Base-by-base conservation (phyloP, 768 basidiomycete genomes). In the Termitomyces sp. region DNA sequence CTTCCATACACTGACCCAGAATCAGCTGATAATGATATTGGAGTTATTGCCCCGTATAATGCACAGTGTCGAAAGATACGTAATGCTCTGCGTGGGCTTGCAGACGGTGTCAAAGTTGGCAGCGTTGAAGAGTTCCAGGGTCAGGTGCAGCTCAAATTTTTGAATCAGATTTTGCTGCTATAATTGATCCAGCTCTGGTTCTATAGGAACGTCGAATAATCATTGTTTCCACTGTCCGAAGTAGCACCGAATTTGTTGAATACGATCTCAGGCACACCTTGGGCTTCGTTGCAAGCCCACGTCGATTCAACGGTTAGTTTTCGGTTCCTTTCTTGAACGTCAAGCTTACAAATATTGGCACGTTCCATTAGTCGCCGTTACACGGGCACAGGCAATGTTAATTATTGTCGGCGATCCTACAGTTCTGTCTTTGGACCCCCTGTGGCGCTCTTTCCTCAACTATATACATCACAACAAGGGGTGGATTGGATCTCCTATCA, bases 51-150 rank as follows among this genome's bases (percentile, higher is more conserved):
- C 0, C 88, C 88, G 1, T 89, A 89, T 65, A 79, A 84, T 67
- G 85, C 85, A 2, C 88, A 89, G 65, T 72, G 78, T 34, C 74
- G 75, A 63, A 86, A 86, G 67, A 82, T 88, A 76, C 52, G 73
- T 69, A 38, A 65, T 74, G 14, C 67, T 83, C 29, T 67, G 59
- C 49, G 71, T 69, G 56, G 73, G 70, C 60, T 67, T 49, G 62
- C 67, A 67, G 67, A 60, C 76, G 65, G 63, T 65, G 38, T 87
- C 67, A 87, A 83, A 60, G 85, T 88, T 12, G 87, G 86, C 36
- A 85, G 82, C 48, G 86, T 87, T 5, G 87, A 89, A 69, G 84
- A 86, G 59, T 88, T 86, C 70, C 87, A 88, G 70, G 87, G 87
- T 4, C 86, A 87, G 71, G 85, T 83, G 54, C 49, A 34, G 70